Percentiles rank a stretch among this genome's conserved stretches.
phyloP scores from a whole-genome alignment of 768 basidiomycete species.

The Mycena filopes region DNA sequence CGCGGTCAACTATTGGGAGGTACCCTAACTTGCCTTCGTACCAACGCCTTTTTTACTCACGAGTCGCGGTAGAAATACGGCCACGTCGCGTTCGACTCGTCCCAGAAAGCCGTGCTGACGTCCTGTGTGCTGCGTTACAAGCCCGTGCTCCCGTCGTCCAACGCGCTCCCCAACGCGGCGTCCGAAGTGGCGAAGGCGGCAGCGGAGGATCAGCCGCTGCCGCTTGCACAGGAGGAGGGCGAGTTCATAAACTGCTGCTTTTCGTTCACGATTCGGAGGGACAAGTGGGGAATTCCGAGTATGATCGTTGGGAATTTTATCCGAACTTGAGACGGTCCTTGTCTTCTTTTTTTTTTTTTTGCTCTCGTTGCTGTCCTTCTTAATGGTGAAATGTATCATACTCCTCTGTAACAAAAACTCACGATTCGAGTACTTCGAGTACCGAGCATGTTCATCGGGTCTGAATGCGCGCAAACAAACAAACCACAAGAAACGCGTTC shows the following conservation, averaged over 20 bases:
- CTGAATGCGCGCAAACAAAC: too few species aligned
- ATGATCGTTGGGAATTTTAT: conserved; percentile 95
- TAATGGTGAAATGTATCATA: not conserved
- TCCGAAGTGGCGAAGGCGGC: conserved; percentile 28
- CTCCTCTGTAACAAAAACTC: not conserved
- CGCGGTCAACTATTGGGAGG: conserved; percentile 98
- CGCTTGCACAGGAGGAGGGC: conserved; percentile 60
- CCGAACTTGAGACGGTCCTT: conserved; percentile 24
- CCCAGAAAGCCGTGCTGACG: conserved; percentile 92
- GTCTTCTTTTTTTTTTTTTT: not conserved
- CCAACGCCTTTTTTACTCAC: conserved; percentile 1
- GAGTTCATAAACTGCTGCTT: conserved; percentile 89
- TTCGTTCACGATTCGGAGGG: conserved; percentile 88
- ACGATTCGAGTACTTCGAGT: too few species aligned
- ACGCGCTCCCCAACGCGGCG: conserved; percentile 38
- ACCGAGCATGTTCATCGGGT: too few species aligned
- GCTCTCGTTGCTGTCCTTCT: not conserved
- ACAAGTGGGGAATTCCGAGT: conserved; percentile 88
- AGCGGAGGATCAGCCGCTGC: conserved; percentile 16
- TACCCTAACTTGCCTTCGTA: conserved; percentile 38
- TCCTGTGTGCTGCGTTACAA: conserved; percentile 89
- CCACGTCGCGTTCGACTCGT: conserved; percentile 90
- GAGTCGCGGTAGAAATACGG: conserved; percentile 82
- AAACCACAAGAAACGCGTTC: too few species aligned
- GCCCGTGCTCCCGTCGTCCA: conserved; percentile 63